phyloP scores from a whole-genome alignment of 1,284 basidiomycete species.

The Cerioporus squamosus region DNA sequence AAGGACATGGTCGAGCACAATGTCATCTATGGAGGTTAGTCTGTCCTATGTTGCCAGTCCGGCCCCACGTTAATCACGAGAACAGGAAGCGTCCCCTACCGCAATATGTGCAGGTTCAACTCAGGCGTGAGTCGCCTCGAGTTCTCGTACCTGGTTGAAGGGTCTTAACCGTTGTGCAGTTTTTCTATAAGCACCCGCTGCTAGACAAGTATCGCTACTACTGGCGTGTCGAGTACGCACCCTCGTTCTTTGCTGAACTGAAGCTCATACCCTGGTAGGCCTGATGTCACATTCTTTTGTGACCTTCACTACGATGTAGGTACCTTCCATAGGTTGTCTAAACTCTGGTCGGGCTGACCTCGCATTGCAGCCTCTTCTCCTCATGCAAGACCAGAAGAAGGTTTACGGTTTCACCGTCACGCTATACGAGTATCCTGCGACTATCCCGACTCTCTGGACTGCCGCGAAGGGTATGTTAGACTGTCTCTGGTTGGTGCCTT shows the following conservation, averaged over 20 bases:
- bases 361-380: slow-evolving; percentile 81
- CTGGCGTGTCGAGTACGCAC: slow-evolving; percentile 77
- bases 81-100: slow-evolving; percentile 71
- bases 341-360: background rate
- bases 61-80: background rate
- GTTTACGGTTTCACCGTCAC: slow-evolving; percentile 79
- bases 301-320: slow-evolving; percentile 37
- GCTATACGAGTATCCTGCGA: slow-evolving; percentile 68
- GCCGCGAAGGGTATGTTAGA: slow-evolving; percentile 49
- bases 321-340: no score
- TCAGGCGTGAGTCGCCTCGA: slow-evolving; percentile 73
- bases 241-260: no score
- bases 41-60: background rate
- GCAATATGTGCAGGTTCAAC: slow-evolving; percentile 95
- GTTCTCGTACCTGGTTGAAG: background rate
- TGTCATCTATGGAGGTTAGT: slow-evolving; percentile 86
- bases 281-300: slow-evolving; percentile 39
- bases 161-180: slow-evolving; percentile 46
- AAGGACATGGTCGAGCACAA: slow-evolving; percentile 78
- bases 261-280: slow-evolving; percentile 19
- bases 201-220: slow-evolving; percentile 88
- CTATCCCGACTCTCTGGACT: slow-evolving; percentile 71
- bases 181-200: slow-evolving; percentile 86
- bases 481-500: no score
- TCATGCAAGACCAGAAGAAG: slow-evolving; percentile 90